Percentiles rank a stretch among this genome's conserved stretches.
phyloP scores from a whole-genome alignment of 257 asterid genomes.

The Osmanthus fragrans region DNA sequence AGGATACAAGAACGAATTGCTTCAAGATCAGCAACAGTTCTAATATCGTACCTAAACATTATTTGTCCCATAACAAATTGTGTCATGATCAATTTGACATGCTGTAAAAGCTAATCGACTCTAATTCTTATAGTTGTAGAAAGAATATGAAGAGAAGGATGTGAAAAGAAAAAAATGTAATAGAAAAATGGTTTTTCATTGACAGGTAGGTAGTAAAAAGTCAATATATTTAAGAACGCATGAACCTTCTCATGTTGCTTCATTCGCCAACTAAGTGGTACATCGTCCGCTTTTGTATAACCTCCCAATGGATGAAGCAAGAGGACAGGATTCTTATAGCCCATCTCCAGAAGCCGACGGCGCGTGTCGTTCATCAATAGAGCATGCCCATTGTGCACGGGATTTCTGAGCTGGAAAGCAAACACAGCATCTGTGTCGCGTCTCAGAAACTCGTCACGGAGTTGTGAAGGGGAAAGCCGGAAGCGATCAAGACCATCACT shows the following conservation, averaged over 20 bases:
- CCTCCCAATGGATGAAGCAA: slow-evolving; percentile 92
- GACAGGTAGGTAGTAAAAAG: background rate
- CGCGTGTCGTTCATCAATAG: slow-evolving; percentile 90
- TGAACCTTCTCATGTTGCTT: slow-evolving; percentile 96
- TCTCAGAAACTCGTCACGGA: slow-evolving; percentile 65
- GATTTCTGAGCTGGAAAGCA: slow-evolving; percentile 95
- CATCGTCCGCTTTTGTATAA: slow-evolving; percentile 91
- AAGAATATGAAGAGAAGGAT: background rate
- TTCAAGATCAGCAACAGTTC: background rate
- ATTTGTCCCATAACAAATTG: too few relatives aligned
- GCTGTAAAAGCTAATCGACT: background rate
- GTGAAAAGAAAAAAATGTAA: too few relatives aligned
- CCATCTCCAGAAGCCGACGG: slow-evolving; percentile 87
- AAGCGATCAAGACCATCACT: slow-evolving; percentile 75
- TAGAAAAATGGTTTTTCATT: background rate
- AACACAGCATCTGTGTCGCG: slow-evolving; percentile 91
- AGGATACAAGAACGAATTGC: background rate
- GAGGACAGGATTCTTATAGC: slow-evolving; percentile 80
- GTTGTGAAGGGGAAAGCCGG: slow-evolving; percentile 83
- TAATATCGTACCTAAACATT: too few relatives aligned
- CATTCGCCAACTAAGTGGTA: slow-evolving; percentile 92
- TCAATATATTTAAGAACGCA: background rate
- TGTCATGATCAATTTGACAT: background rate
- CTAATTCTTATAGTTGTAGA: background rate
- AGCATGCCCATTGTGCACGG: slow-evolving; percentile 95